These are phyloP conservation scores for Triticum timopheevii DNA, from an alignment of 176 grass and related monocot species.

Conservation along the genomic window DNA sequence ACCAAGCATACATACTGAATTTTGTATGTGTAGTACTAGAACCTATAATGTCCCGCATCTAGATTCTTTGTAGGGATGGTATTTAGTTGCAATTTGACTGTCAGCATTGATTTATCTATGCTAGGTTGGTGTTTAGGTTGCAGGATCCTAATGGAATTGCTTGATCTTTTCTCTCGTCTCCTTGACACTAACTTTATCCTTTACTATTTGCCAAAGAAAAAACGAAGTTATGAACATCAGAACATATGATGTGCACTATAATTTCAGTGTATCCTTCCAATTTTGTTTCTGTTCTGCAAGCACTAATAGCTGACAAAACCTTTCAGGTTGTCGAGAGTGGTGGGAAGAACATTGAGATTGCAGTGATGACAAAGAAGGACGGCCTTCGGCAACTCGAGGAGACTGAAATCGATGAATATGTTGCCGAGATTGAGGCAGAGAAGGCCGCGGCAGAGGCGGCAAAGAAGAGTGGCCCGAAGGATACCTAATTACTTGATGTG, in stretches of 20 bases:
- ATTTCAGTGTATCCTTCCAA: not conserved
- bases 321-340: slow-evolving; percentile 87
- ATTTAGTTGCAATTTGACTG: not conserved
- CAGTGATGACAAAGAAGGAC: slow-evolving; percentile 72
- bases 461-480: slow-evolving; percentile 76
- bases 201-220: not conserved
- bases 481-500: slow-evolving; percentile 38
- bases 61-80: not conserved
- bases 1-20: not conserved
- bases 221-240: not conserved
- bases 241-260: not conserved
- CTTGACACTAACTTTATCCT: not conserved
- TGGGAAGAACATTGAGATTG: slow-evolving; percentile 95
- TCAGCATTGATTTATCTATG: not conserved
- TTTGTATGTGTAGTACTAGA: not conserved
- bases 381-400: slow-evolving; percentile 74
- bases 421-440: slow-evolving; percentile 95
- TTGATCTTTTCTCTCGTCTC: not conserved
- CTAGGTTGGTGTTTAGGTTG: not conserved
- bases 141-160: not conserved
- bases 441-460: slow-evolving; percentile 95
- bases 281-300: not conserved
- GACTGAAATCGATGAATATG: slow-evolving; percentile 82
- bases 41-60: not conserved
- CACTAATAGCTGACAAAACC: not conserved